phyloP scores from a whole-genome alignment of 108 stramenopile genomes.

The Nitzschia sp. region DNA sequence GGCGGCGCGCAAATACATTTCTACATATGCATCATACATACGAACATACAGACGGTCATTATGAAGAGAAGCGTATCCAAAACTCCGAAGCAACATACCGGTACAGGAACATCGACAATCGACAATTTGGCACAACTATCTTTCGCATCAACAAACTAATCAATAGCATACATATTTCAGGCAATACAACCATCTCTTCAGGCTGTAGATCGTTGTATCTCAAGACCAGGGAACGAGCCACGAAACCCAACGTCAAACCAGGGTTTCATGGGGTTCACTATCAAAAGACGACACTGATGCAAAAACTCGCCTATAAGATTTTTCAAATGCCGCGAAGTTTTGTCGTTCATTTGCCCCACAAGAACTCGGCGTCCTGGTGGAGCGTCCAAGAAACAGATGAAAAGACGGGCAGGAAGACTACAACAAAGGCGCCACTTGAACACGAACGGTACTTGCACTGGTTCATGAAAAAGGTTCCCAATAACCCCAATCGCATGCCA shows the following conservation, averaged over 20 bases:
- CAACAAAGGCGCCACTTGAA: background rate
- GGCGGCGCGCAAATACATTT: no score
- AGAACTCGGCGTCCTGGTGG: slow-evolving; percentile 54
- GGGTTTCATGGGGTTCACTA: slow-evolving; percentile 25
- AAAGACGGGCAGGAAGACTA: background rate
- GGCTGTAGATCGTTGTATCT: slow-evolving; percentile 29
- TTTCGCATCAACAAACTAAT: no score
- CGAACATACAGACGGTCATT: no score
- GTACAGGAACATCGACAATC: no score
- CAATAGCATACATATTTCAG: no score
- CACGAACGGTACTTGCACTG: slow-evolving; percentile 4
- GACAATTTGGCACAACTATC: no score
- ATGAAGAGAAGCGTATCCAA: no score
- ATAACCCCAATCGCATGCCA: background rate
- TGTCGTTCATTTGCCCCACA: slow-evolving; percentile 72
- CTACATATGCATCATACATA: no score
- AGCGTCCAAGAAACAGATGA: background rate
- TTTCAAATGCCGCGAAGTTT: slow-evolving; percentile 56
- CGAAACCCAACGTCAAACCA: background rate
- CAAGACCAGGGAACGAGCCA: background rate
- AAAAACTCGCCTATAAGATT: slow-evolving; percentile 51
- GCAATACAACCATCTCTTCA: no score
- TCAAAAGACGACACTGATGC: slow-evolving; percentile 61
- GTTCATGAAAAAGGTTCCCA: background rate
- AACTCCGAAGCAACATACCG: no score